phyloP scores from a whole-genome alignment of 1,284 basidiomycete genomes.

The Apiotrichum veenhuisii region DNA sequence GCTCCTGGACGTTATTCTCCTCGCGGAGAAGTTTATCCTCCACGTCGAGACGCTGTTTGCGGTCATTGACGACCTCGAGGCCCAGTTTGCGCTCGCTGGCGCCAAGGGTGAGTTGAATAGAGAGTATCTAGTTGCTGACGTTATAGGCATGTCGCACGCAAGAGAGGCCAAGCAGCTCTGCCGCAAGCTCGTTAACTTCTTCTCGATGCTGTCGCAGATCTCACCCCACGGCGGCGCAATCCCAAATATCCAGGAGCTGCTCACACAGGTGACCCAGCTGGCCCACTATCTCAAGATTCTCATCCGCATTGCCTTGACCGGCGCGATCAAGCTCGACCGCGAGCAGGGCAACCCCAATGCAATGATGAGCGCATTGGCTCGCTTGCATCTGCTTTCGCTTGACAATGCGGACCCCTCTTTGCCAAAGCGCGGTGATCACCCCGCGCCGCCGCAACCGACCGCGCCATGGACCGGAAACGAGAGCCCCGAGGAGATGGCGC shows the following conservation, averaged over 20 bases:
- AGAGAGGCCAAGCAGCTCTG: constrained; percentile 98
- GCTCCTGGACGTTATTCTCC: constrained; percentile 92
- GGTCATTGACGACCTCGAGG: constrained; percentile 93
- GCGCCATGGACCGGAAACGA: constrained; percentile 20
- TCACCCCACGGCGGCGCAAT: constrained; percentile 30
- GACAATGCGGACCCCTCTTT: constrained; percentile 76
- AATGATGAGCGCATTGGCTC: constrained; percentile 84
- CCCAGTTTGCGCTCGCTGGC: constrained; percentile 73
- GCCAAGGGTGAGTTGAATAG: constrained; percentile 65
- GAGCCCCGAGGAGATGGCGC: constrained; percentile 38
- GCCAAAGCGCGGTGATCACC: constrained; percentile 52
- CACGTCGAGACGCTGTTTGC: constrained; percentile 98
- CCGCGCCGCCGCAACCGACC: constrained; percentile 13
- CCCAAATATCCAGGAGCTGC: constrained; percentile 87
- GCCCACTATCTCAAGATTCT: constrained; percentile 99
- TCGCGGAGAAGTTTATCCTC: constrained; percentile 97
- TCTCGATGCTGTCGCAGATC: constrained; percentile 77
- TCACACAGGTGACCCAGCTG: constrained; percentile 95
- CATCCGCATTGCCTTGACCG: constrained; percentile 94
- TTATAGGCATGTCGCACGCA: constrained; percentile 89
- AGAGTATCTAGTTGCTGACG: background rate
- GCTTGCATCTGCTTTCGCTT: constrained; percentile 83
- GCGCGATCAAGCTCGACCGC: constrained; percentile 89
- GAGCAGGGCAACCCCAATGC: constrained; percentile 78
- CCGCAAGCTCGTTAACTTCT: constrained; percentile 97